phyloP scores from a whole-genome alignment of 2,329 filamentous ascomycete genomes.

The Podosphaera fusca region DNA sequence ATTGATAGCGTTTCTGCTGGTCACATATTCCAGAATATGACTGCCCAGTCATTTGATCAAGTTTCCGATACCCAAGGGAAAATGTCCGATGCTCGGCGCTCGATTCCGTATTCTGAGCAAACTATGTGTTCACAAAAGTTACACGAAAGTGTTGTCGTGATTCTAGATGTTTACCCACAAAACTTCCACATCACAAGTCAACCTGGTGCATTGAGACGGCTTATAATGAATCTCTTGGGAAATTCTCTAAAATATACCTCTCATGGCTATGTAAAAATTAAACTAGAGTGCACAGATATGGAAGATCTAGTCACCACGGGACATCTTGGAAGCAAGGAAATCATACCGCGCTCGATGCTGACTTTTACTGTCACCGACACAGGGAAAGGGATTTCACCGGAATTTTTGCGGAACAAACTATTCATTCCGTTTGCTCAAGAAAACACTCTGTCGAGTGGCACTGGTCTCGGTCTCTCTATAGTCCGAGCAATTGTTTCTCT shows the following conservation, averaged over 20 bases:
- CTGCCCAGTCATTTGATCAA: slow-evolving; percentile 14
- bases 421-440: slow-evolving; percentile 44
- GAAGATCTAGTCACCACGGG: slow-evolving; percentile 8
- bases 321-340: slow-evolving; percentile 3
- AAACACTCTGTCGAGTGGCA: slow-evolving; percentile 35
- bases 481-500: slow-evolving; percentile 36
- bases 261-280: slow-evolving; percentile 26
- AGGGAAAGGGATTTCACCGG: slow-evolving; percentile 39
- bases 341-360: slow-evolving; percentile 15
- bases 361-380: slow-evolving; percentile 55
- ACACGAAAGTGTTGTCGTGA: slow-evolving; percentile 11
- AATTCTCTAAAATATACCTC: slow-evolving; percentile 41
- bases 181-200: slow-evolving; percentile 24
- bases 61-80: slow-evolving; percentile 10
- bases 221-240: slow-evolving; percentile 40
- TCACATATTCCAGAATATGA: slow-evolving; percentile 15
- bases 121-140: slow-evolving; percentile 1
- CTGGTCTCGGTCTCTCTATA: slow-evolving; percentile 41
- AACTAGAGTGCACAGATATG: slow-evolving; percentile 10
- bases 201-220: slow-evolving; percentile 25
- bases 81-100: slow-evolving; percentile 9
- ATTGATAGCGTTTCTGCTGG: slow-evolving; percentile 17
- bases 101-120: slow-evolving; percentile 2
- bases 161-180: slow-evolving; percentile 13
- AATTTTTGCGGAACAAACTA: slow-evolving; percentile 36